Conservation (phyloP, 2,329 filamentous ascomycete genomes). For the Ascosphaera acerosa region DNA sequence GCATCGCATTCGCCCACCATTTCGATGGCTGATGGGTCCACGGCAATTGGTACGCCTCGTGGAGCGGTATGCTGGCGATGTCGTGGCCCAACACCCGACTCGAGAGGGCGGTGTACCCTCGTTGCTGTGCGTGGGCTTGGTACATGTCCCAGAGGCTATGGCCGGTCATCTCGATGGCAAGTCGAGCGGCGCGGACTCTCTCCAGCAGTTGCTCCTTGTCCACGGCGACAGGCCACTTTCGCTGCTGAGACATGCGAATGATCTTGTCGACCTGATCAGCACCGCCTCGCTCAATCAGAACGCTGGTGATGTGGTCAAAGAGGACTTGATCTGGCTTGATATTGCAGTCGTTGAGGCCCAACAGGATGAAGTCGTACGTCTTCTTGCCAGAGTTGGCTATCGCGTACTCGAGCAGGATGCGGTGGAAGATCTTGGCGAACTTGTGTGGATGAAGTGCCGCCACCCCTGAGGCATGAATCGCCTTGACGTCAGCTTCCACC, state of each 20-base stretch:
- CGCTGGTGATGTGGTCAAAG: slow-evolving; percentile 17
- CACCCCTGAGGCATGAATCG: slow-evolving; percentile 14
- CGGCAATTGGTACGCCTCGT: slow-evolving; percentile 9
- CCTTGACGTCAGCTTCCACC: slow-evolving; percentile 15
- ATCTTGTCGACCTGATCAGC: slow-evolving; percentile 12
- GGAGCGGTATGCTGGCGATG: slow-evolving; percentile 10
- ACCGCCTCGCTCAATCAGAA: slow-evolving; percentile 16
- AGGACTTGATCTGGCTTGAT: slow-evolving; percentile 16
- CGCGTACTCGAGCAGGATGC: slow-evolving; percentile 19
- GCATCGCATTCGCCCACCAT: slow-evolving; percentile 12
- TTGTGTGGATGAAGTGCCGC: slow-evolving; percentile 8
- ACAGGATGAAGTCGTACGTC: slow-evolving; percentile 14
- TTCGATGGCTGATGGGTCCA: slow-evolving; percentile 5
- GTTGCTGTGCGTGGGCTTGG: slow-evolving; percentile 13
- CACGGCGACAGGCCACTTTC: slow-evolving; percentile 12
- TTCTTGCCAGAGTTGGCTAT: slow-evolving; percentile 12
- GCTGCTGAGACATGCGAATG: slow-evolving; percentile 10
- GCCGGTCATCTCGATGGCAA: slow-evolving; percentile 13
- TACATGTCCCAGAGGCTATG: slow-evolving; percentile 18
- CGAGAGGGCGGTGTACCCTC: slow-evolving; percentile 11
- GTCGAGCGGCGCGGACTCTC: slow-evolving; percentile 12
- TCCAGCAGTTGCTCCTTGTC: slow-evolving; percentile 11
- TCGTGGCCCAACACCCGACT: slow-evolving; percentile 15
- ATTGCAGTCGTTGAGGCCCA: slow-evolving; percentile 13
- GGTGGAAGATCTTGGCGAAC: slow-evolving; percentile 15